Evolutionary conservation across 108 stramenopile species (phyloP).

Genomic region (Mediolabrus comicus): DNA sequence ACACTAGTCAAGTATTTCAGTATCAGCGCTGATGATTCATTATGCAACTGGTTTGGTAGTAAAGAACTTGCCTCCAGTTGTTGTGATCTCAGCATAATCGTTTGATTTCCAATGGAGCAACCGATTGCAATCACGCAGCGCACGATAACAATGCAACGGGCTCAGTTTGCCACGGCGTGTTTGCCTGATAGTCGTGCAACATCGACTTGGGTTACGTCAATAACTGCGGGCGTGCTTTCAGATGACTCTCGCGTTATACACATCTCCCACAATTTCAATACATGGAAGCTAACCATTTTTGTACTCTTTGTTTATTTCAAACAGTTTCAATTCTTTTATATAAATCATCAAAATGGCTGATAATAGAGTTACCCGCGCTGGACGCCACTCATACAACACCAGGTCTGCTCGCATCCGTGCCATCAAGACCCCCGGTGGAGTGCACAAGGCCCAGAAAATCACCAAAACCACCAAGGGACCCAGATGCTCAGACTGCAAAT

Average conservation of each 20-base stretch:
- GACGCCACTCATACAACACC: slow-evolving; percentile 97
- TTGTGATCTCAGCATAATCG: no score
- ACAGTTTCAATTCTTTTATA: slow-evolving; percentile 11
- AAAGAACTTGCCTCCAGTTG: not conserved
- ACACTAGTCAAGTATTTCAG: no score
- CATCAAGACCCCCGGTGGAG: slow-evolving; percentile 92
- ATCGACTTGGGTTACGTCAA: slow-evolving; percentile 23
- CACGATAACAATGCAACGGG: slow-evolving; percentile 22
- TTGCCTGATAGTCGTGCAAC: slow-evolving; percentile 42
- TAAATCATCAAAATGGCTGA: slow-evolving; percentile 71
- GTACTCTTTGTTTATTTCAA: not conserved
- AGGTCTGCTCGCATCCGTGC: slow-evolving; percentile 73
- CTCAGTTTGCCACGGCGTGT: not conserved
- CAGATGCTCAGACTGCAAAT: slow-evolving; percentile 92
- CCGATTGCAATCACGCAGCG: not conserved
- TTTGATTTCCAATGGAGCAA: not conserved
- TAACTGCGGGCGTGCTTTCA: slow-evolving; percentile 14
- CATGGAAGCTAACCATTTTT: not conserved
- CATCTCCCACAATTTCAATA: slow-evolving; percentile 15
- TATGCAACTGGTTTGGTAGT: not conserved
- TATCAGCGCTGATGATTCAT: not conserved
- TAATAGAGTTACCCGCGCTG: slow-evolving; percentile 88
- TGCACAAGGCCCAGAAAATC: slow-evolving; percentile 83
- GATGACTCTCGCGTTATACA: slow-evolving; percentile 8
- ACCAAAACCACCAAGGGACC: slow-evolving; percentile 92